Evolutionary conservation across 306 rosid species (phyloP).

Genomic region (Glycine tomentella): DNA sequence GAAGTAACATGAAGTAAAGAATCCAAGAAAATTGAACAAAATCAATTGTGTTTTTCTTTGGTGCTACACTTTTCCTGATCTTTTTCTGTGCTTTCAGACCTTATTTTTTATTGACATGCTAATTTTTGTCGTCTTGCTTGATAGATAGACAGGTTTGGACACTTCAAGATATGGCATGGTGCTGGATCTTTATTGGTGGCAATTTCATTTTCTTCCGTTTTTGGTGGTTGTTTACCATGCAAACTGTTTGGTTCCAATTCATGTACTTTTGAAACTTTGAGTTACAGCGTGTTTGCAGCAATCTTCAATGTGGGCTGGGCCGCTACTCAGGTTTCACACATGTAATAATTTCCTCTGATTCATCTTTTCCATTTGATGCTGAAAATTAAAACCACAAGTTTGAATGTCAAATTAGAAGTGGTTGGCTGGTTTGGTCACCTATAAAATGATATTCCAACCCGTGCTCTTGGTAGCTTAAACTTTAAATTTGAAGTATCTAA

Average conservation of each 20-base stretch:
- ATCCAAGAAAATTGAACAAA: neutral
- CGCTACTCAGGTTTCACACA: constrained; percentile 96
- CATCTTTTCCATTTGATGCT: constrained; percentile 37
- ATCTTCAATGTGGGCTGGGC: constrained; percentile 98
- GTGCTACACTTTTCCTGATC: constrained; percentile 10
- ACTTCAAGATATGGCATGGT: constrained; percentile 96
- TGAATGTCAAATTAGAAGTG: constrained; percentile 14
- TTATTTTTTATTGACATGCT: constrained; percentile 35
- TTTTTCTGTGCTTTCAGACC: constrained; percentile 30
- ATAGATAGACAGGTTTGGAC: constrained; percentile 96
- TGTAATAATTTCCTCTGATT: constrained; percentile 63
- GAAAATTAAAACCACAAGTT: neutral
- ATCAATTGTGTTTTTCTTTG: neutral
- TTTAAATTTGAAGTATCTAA: too few species aligned
- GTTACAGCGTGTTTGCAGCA: constrained; percentile 90
- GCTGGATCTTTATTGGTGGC: constrained; percentile 97
- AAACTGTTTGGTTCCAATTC: constrained; percentile 63
- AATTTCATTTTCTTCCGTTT: constrained; percentile 95
- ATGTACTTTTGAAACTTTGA: constrained; percentile 66
- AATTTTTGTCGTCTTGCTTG: constrained; percentile 46
- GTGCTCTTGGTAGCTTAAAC: too few species aligned
- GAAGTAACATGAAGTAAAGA: constrained; percentile 7
- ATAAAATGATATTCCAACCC: too few species aligned
- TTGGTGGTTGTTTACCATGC: constrained; percentile 93
- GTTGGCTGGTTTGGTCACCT: neutral